Evolutionary conservation across 805 yeast species (phyloP).

Genomic region (Schwanniomyces polymorphus): DNA sequence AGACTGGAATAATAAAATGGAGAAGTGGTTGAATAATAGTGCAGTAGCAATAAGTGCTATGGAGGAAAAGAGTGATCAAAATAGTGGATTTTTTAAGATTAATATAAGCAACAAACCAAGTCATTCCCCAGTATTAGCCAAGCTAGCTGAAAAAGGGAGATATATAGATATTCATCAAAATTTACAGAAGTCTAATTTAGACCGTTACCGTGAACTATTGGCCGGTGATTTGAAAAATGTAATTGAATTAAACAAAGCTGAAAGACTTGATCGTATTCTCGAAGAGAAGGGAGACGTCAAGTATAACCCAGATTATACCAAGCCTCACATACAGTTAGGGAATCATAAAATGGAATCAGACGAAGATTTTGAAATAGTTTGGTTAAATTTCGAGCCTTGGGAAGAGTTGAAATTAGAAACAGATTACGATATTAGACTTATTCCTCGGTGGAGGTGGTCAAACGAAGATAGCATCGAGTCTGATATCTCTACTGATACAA

Average conservation of each 20-base stretch:
- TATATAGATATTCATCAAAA: conserved; percentile 30
- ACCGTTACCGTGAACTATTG: conserved; percentile 18
- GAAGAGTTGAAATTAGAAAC: conserved; percentile 41
- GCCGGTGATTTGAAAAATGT: conserved; percentile 27
- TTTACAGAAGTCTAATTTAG: conserved; percentile 22
- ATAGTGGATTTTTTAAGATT: not conserved
- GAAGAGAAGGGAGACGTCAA: conserved; percentile 28
- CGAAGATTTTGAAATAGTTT: conserved; percentile 43
- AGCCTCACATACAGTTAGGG: conserved; percentile 39
- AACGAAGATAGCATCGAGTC: conserved; percentile 2
- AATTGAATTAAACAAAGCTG: conserved; percentile 36
- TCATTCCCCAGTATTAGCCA: conserved; percentile 8
- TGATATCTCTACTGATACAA: not conserved
- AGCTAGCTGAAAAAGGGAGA: conserved; percentile 18
- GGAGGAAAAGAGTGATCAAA: not conserved
- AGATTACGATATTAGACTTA: conserved; percentile 37
- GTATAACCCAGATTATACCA: conserved; percentile 27
- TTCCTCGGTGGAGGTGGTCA: conserved; percentile 24
- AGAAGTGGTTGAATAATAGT: conserved; percentile 13
- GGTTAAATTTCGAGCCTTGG: conserved; percentile 48
- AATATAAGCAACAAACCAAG: not conserved
- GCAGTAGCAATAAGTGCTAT: conserved; percentile 8
- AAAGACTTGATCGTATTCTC: conserved; percentile 30
- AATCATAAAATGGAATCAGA: conserved; percentile 35
- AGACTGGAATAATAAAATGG: conserved; percentile 31